Evolutionary conservation across 129 eudicot species (phyloP).

Genomic region (Artemisia argyi): DNA sequence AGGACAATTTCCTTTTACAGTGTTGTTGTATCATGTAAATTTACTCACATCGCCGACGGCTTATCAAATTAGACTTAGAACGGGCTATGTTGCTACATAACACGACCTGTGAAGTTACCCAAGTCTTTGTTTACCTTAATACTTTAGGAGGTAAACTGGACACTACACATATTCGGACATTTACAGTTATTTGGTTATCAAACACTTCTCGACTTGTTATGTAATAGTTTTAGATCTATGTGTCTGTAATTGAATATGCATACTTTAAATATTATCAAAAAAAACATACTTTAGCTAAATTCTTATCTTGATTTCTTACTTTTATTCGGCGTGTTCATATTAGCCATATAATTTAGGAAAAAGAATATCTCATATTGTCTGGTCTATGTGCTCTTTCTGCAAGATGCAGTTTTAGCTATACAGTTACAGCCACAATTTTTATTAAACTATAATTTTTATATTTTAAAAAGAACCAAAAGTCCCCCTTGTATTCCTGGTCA

Average conservation of each 20-base stretch:
- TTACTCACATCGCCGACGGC: not conserved
- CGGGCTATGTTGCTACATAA: constrained; percentile 2
- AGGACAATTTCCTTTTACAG: constrained; percentile 11
- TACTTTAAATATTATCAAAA: not conserved
- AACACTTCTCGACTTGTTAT: not conserved
- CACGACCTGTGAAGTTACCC: not conserved
- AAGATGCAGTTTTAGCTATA: constrained; percentile 23
- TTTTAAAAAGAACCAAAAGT: constrained; percentile 5
- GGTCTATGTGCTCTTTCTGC: not conserved
- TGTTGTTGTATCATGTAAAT: constrained; percentile 10
- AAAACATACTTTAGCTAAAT: not conserved
- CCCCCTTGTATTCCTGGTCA: not conserved
- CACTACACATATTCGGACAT: not conserved
- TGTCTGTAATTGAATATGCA: not conserved
- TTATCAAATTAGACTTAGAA: constrained; percentile 7
- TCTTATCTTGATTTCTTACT: constrained; percentile 4
- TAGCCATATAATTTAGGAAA: constrained; percentile 12
- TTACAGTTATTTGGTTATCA: not conserved
- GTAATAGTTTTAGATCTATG: not conserved
- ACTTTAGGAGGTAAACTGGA: constrained; percentile 6
- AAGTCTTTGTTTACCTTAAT: not conserved
- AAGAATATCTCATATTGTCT: not conserved
- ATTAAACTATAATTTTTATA: constrained; percentile 2
- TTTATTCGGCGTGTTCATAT: constrained; percentile 17
- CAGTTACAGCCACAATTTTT: not conserved